Conservation (phyloP, 2,329 filamentous ascomycete genomes). For the Aspergillus sp. region DNA sequence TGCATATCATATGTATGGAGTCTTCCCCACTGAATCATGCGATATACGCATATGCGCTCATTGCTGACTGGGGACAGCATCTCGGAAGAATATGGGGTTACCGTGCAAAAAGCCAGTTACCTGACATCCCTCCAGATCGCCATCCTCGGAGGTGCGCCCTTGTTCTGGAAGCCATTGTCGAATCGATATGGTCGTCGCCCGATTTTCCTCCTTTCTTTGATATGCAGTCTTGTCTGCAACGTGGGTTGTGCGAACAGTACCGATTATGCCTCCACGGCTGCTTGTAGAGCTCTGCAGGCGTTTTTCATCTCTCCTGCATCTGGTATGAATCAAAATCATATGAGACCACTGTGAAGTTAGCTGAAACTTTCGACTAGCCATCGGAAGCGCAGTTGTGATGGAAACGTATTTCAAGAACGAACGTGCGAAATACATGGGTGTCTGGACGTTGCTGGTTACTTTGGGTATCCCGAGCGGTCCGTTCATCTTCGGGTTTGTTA, state of each 20-base stretch:
- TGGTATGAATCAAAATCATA: constrained; percentile 6
- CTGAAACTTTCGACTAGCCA: constrained; percentile 17
- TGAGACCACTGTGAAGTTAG: no score
- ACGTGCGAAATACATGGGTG: constrained; percentile 49
- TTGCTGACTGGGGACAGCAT: constrained; percentile 28
- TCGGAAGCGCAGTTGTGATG: constrained; percentile 52
- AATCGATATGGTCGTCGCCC: constrained; percentile 49
- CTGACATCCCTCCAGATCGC: constrained; percentile 51
- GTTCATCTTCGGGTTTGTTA: constrained; percentile 39
- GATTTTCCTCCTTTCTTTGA: constrained; percentile 48
- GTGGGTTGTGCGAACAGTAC: constrained; percentile 48
- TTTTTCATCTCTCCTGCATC: constrained; percentile 54
- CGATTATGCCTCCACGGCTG: constrained; percentile 44
- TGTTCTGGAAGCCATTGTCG: constrained; percentile 52
- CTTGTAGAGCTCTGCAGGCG: constrained; percentile 46
- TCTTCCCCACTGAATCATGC: no score
- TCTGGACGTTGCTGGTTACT: constrained; percentile 51
- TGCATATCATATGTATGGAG: constrained; percentile 37
- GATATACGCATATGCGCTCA: no score
- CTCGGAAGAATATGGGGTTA: constrained; percentile 43
- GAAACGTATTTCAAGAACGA: constrained; percentile 54
- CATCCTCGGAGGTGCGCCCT: constrained; percentile 46
- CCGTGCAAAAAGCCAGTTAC: constrained; percentile 46
- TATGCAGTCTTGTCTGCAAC: constrained; percentile 47
- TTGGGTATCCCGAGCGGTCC: constrained; percentile 41